phyloP scores from a whole-genome alignment of 106 monocot species.

The Dactylorhiza incarnata region DNA sequence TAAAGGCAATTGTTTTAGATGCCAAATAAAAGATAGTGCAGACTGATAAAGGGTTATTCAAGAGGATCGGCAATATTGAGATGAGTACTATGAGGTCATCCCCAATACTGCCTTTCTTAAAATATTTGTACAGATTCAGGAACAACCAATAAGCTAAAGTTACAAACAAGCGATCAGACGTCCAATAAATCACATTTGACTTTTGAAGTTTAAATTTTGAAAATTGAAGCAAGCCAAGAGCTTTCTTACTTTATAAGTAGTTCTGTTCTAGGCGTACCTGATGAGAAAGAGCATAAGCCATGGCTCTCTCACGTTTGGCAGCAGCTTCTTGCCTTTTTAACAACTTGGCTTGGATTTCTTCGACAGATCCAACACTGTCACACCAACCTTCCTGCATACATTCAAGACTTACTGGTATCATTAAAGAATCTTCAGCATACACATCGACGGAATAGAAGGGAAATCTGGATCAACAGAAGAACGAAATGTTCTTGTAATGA shows the following conservation, averaged over 20 bases:
- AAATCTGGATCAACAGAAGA: background rate
- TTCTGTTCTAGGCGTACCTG: conserved; percentile 38
- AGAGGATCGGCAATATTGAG: background rate
- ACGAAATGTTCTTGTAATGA: background rate
- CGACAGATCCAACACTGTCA: conserved; percentile 79
- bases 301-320: conserved; percentile 88
- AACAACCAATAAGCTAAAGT: background rate
- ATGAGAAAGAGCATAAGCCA: conserved; percentile 90
- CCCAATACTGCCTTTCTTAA: background rate
- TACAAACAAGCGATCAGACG: background rate
- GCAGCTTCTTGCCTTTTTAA: conserved; percentile 89
- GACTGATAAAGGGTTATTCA: background rate
- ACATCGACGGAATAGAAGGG: background rate
- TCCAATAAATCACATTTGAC: background rate
- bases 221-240: background rate
- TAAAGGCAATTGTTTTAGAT: background rate
- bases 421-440: background rate
- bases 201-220: background rate
- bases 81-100: background rate
- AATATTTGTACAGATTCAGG: background rate
- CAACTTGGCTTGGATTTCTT: conserved; percentile 81
- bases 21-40: background rate
- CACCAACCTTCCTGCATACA: conserved; percentile 87
- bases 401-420: background rate
- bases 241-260: background rate